Evolutionary conservation across 768 basidiomycete genomes (phyloP), one percentile per base, ranked within the genome.

Genomic region (Amanita fuliginea): DNA sequence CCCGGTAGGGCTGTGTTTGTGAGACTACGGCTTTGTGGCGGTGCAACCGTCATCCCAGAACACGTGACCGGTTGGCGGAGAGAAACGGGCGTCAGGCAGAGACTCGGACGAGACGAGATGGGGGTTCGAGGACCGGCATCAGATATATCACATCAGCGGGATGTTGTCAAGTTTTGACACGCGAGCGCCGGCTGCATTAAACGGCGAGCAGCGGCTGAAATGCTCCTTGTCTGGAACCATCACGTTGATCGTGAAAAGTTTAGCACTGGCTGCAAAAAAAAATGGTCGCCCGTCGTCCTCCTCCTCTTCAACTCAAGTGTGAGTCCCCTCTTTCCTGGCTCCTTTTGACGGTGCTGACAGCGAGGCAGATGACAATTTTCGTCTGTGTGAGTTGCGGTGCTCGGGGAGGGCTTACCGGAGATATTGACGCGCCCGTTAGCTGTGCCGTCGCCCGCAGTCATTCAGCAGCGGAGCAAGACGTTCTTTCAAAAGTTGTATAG

Each of bases 271-370:
- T 30, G 19, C 19, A 40, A 8, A 42, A 40, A 8, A 42, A 34
- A 24, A 50, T 50, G 49, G 39, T 33, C 16, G 42, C 14, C 49
- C 21, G 6, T 56, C 69, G 67, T 52, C 70, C 71, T 52, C 66
- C 67, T 56, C 67, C 68, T 40, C 67, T 71, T 50, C 65, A 68
- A 51, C 64, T 74, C 49, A 65, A 70, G 54, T 60, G 69, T 71
- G 49, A 47, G 66, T 62, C 34, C 26, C 26, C 37, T 24, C 19
- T 21, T 16, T 14, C 30, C n/a, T 35, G 28, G 19, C 49, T 30
- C 24, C 49, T 32, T 30, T 30, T 28, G 47, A 22, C 50, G 42
- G 18, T 32, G 9, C 46, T 39, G 16, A 47, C 47, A 42, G 42
- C 14, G 19, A 24, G 36, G 21, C 34, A 67, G 67, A 63, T 56